These are phyloP conservation scores for Pseudogymnoascus sp. DNA, from an alignment of 2,329 filamentous ascomycete genomes.

Conservation along the genomic window DNA sequence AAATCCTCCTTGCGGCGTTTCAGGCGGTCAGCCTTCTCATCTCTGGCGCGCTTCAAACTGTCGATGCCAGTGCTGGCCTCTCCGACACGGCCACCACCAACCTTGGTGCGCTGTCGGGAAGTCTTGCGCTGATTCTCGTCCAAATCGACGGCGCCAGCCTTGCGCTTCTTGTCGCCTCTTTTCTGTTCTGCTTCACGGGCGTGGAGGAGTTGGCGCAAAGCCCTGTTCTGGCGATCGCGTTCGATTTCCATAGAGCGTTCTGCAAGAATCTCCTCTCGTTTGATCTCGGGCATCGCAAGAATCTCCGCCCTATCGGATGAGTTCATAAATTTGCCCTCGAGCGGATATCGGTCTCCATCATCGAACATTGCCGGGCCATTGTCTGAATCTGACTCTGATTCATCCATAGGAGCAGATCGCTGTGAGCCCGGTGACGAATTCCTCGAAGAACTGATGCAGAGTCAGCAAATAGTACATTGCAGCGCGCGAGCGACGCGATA, in stretches of 20 bases:
- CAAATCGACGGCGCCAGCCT: slow-evolving; percentile 67
- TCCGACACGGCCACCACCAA: slow-evolving; percentile 56
- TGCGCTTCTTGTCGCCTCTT: slow-evolving; percentile 56
- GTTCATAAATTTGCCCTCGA: slow-evolving; percentile 77
- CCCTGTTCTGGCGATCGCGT: slow-evolving; percentile 69
- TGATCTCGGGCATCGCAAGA: slow-evolving; percentile 77
- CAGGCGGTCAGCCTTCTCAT: slow-evolving; percentile 56
- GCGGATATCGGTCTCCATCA: slow-evolving; percentile 63
- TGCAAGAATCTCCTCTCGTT: slow-evolving; percentile 82
- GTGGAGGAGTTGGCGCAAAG: slow-evolving; percentile 68
- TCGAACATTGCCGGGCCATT: slow-evolving; percentile 41
- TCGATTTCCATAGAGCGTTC: slow-evolving; percentile 79
- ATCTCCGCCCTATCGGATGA: slow-evolving; percentile 68
- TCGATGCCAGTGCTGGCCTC: slow-evolving; percentile 69
- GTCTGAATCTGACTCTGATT: slow-evolving; percentile 72
- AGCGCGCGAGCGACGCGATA: slow-evolving; percentile 13
- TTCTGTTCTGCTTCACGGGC: slow-evolving; percentile 56
- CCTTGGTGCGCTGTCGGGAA: slow-evolving; percentile 59
- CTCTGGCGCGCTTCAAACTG: slow-evolving; percentile 49
- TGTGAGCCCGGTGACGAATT: slow-evolving; percentile 65
- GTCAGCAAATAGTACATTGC: slow-evolving; percentile 9
- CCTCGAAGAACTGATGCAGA: slow-evolving; percentile 52
- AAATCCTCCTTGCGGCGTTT: slow-evolving; percentile 54
- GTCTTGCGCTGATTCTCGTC: slow-evolving; percentile 71
- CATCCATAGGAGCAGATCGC: slow-evolving; percentile 80